Base-by-base conservation (phyloP, 257 asterid species). In the Solanum habrochaites region DNA sequence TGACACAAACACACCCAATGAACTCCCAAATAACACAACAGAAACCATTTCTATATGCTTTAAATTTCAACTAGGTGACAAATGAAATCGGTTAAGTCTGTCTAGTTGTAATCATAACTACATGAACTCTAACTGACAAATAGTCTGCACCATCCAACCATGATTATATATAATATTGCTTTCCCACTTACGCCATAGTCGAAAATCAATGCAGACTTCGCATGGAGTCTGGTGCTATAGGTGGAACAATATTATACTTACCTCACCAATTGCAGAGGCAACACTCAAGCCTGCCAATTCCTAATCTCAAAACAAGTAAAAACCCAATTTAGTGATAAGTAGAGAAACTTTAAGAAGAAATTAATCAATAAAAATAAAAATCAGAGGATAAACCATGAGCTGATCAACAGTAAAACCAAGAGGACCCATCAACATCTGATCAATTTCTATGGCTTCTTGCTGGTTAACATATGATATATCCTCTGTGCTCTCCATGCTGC, bases 381-480 rank as follows among this genome's bases (percentile, higher is more conserved):
- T 9, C 11, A 58, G 77, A 83, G 75, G 58, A 74, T 85, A 39
- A 37, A 93, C 98, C 98, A 95, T 95, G 83, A 95, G 88, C 91
- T 95, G 98, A 92, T 94, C 96, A 56, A 91, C 91, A 90, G 93
- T 92, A 88, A 94, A 95, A 6, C 98, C 96, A 66, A 94, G 90
- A 29, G 95, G 95, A 7, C 98, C 98, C 97, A 94, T 94, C 78
- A 94, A 92, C 86, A 92, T 90, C 42, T 94, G 93, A 89, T 94
- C 96, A 45, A 95, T 89, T 87, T 94, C 96, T 83, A 92, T 91
- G 85, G 98, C 98, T 86, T 95, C 93, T 27, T 91, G 91, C 91
- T 91, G 98, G 88, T 90, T 94, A 69, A 95, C 87, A 89, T 93
- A 95, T 58, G 97, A 93, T 45, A 94, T 39, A 60, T 91, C 85